phyloP scores from a whole-genome alignment of 1,284 basidiomycete genomes.

The Ustilago tritici region DNA sequence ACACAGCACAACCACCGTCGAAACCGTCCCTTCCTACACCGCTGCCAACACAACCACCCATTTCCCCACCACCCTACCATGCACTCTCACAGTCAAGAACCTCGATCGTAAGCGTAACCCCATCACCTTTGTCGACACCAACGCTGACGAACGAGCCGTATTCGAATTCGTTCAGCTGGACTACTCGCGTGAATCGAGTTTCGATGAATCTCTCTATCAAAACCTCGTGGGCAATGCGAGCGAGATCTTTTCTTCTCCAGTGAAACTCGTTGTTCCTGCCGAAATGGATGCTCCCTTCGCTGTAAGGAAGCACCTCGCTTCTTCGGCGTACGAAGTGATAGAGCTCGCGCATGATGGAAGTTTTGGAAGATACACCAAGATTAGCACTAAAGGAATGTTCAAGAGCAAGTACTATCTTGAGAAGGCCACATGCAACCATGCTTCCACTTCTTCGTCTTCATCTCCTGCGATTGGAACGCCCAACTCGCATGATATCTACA shows the following conservation, averaged over 20 bases:
- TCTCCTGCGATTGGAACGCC: conserved; percentile 8
- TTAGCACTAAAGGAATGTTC: conserved; percentile 46
- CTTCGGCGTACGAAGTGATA: conserved; percentile 45
- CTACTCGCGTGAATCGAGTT: conserved; percentile 10
- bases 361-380: conserved; percentile 45
- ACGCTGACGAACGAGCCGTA: conserved; percentile 25
- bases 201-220: conserved; percentile 36
- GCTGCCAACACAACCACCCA: conserved; percentile 28
- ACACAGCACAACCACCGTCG: conserved; percentile 38
- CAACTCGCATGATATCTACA: conserved; percentile 31
- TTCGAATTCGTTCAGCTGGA: conserved; percentile 44
- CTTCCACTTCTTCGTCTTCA: neutral
- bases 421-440: neutral
- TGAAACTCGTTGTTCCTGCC: conserved; percentile 33
- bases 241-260: conserved; percentile 32
- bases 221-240: conserved; percentile 24
- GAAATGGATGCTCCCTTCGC: conserved; percentile 27
- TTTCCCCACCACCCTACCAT: conserved; percentile 38
- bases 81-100: conserved; percentile 47
- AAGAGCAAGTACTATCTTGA: conserved; percentile 51
- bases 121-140: conserved; percentile 33
- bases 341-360: conserved; percentile 29
- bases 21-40: conserved; percentile 42
- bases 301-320: conserved; percentile 49
- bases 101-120: conserved; percentile 36